Evolutionary conservation across 73 alveolate species (phyloP).

Genomic region (Symbiodinium natans): DNA sequence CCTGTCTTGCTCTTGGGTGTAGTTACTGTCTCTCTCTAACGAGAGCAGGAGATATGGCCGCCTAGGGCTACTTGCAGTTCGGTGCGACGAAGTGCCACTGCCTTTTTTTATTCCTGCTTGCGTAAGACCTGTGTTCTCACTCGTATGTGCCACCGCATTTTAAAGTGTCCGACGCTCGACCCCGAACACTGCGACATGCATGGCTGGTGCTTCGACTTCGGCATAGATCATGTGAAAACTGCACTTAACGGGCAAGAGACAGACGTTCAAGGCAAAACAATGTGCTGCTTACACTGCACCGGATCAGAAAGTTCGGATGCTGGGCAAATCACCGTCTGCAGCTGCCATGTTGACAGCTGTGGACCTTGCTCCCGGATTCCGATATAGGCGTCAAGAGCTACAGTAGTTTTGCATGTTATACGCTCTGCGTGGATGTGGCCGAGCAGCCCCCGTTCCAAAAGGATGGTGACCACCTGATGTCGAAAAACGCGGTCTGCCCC

Average conservation of each 20-base stretch:
- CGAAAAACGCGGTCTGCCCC: neutral
- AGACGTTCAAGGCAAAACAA: no score
- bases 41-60: neutral
- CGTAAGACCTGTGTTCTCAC: neutral
- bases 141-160: neutral
- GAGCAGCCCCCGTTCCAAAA: conserved; percentile 37
- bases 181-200: neutral
- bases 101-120: no score
- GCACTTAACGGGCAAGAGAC: no score
- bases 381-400: no score
- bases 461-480: conserved; percentile 60
- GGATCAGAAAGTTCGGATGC: no score
- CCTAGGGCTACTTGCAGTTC: no score
- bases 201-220: no score
- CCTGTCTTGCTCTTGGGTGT: neutral
- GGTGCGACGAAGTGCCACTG: no score
- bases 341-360: conserved; percentile 46
- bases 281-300: no score
- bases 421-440: no score
- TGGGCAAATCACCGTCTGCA: conserved; percentile 25
- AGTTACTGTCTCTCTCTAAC: neutral
- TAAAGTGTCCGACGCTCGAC: no score
- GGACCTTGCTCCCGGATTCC: conserved; percentile 22
- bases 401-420: neutral
- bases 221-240: no score